Evolutionary conservation across 495 filamentous ascomycete species (phyloP), one percentile per base, ranked within the genome.

Genomic region (Pyronema domesticum): DNA sequence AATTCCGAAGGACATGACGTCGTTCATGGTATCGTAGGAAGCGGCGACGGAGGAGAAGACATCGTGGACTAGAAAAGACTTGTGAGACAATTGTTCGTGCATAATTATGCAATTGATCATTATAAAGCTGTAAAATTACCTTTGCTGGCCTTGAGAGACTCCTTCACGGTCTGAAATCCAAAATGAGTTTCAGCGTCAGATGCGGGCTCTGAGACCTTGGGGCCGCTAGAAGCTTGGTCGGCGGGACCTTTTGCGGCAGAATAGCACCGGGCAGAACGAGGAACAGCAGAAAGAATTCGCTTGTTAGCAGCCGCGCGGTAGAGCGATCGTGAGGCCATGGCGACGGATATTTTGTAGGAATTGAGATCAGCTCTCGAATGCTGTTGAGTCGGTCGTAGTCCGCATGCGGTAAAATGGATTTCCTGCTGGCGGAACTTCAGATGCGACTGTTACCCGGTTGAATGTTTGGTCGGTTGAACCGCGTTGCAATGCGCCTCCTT

Each of bases 21-120:
- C 91, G 76, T 98, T 98, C 91, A 98, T 98, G 59, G 79, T 80
- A 67, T 95, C 89, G 45, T 67, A 81, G 30, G 81, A 85, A 47
- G 85, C 78, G 60, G 91, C 89, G 48, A 98, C 89, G 65, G 86
- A 94, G 69, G 87, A 91, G 74, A 96, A 98, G 57, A 98, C 91
- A 42, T 78, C 78, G 60, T 80, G 82, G 18, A 96, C 91, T 85
- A 58, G 52, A 37, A 44, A 42, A 5, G 37, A 13, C 9, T 19
- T 7, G 51, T 48, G 39, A 23, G 49, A 52, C 30, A 53, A n/a
- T 40, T n/a, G 8, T 30, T 15, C 45, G 57, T 18, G 17, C 17
- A 3, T 23, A n/a, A 30, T 10, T 60, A 17, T 36, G 67, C 63
- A 70, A 63, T 33, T 37, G 49, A n/a, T 37, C 30, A 13, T 34